Evolutionary conservation across 2,329 filamentous ascomycete genomes (phyloP).

Genomic region (Aureobasidium melanogenum): DNA sequence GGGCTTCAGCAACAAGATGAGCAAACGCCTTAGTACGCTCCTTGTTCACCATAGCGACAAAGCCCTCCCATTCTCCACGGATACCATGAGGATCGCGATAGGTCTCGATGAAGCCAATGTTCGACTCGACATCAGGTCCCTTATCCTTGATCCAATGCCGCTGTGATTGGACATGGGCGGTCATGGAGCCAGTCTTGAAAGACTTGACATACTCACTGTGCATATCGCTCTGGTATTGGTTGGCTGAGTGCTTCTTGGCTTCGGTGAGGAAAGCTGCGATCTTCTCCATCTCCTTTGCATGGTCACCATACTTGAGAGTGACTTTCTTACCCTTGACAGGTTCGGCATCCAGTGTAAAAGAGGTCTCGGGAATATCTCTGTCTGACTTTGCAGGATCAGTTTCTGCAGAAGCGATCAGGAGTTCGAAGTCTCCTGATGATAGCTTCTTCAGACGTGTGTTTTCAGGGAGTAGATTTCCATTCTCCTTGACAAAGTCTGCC

Average conservation of each 20-base stretch:
- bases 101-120: conserved; percentile 48
- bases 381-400: conserved; percentile 30
- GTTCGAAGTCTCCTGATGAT: conserved; percentile 33
- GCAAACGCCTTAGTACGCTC: conserved; percentile 85
- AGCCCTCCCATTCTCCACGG: conserved; percentile 46
- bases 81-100: conserved; percentile 47
- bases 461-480: conserved; percentile 37
- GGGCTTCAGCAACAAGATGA: conserved; percentile 71
- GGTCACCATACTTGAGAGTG: conserved; percentile 37
- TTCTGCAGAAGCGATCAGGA: conserved; percentile 40
- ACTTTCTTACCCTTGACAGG: conserved; percentile 37
- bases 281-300: conserved; percentile 37
- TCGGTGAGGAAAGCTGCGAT: conserved; percentile 38
- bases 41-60: conserved; percentile 64
- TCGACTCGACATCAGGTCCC: conserved; percentile 42
- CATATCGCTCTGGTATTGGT: conserved; percentile 37
- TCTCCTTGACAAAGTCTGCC: conserved; percentile 39
- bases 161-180: conserved; percentile 43
- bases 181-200: conserved; percentile 42
- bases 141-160: conserved; percentile 46
- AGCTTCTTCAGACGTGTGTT: conserved; percentile 42
- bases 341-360: conserved; percentile 35
- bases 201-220: conserved; percentile 34
- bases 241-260: conserved; percentile 39
- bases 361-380: conserved; percentile 35